Evolutionary conservation across 2,329 filamentous ascomycete genomes (phyloP), one percentile per base, ranked within the genome.

Genomic region (Diplodia intermedia): DNA sequence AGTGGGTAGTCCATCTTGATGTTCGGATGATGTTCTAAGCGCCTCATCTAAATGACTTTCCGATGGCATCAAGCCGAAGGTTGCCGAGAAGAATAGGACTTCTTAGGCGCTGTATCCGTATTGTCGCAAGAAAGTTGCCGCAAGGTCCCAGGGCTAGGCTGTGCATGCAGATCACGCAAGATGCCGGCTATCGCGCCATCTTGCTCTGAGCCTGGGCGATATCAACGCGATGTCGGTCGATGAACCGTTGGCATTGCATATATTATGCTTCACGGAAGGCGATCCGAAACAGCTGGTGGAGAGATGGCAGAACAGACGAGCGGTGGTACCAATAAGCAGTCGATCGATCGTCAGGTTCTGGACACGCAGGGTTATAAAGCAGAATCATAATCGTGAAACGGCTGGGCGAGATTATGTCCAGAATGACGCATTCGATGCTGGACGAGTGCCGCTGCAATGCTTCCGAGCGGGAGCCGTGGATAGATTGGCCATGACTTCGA

Each of bases 401-500:
- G 20, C 50, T 50, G 38, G 43, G 18, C 29, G 11, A 52, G 4
- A 50, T 11, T 23, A 50, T 47, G 29, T 18, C 12, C 7, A 38
- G 36, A 52, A 50, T 50, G 33, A 31, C 11, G 15, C 43, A 38
- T 52, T 38, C 36, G 36, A 38, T 53, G 12, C 56, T 20, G 23
- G 31, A 20, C 8, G 23, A 36, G 12, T 14, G 23, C 18, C 20
- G 53, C 56, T 29, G 55, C 36, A n/a, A 23, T 60, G 38, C 14
- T 31, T 52, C 57, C 57, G 57, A 38, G 11, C 50, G 33, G 9
- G 2, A 40, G 60, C 60, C 60, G 60, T 52, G 31, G 14, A 63
- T 63, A 63, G 47, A 63, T 63, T 63, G n/a, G 18, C 20, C 43
- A 63, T n/a, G 47, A 63, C 43, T 14, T 63, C 31, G 26, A 52